A percentile compares a stretch with the other conserved stretches of the same genome.
Evolutionary conservation across 75 land plant species (phyloP).

Genomic region (Gnetum montanum): DNA sequence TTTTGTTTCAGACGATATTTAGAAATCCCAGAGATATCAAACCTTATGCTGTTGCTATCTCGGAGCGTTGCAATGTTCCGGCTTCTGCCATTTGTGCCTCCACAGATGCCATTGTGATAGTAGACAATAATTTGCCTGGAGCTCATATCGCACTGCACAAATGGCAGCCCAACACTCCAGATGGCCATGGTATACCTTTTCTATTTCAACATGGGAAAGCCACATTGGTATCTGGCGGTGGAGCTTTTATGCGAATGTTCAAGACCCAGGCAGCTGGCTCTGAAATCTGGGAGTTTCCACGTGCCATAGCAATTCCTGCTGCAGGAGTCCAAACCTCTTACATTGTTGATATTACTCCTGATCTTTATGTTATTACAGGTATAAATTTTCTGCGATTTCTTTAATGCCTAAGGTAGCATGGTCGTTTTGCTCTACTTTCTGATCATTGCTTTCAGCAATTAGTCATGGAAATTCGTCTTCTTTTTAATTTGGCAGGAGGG

Average conservation of each 20-base stretch:
- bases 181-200: constrained; percentile 92
- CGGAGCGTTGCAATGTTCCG: constrained; percentile 90
- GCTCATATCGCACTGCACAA: constrained; percentile 78
- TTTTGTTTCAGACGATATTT: constrained; percentile 66
- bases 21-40: constrained; percentile 76
- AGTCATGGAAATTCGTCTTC: too few species aligned
- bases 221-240: constrained; percentile 39
- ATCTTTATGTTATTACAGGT: constrained; percentile 78
- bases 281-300: constrained; percentile 74
- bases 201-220: constrained; percentile 88
- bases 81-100: constrained; percentile 83
- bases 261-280: constrained; percentile 40
- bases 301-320: constrained; percentile 54
- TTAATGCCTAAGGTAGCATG: background rate
- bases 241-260: constrained; percentile 83
- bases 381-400: background rate
- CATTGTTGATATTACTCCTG: constrained; percentile 64
- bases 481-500: constrained; percentile 89
- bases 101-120: constrained; percentile 64
- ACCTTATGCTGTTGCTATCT: constrained; percentile 55
- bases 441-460: too few species aligned
- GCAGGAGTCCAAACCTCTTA: constrained; percentile 55
- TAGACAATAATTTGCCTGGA: constrained; percentile 65
- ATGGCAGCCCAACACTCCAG: constrained; percentile 99
- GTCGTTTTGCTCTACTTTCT: too few species aligned